phyloP scores from a whole-genome alignment of 441 rosid species.

The Populus tomentosa region DNA sequence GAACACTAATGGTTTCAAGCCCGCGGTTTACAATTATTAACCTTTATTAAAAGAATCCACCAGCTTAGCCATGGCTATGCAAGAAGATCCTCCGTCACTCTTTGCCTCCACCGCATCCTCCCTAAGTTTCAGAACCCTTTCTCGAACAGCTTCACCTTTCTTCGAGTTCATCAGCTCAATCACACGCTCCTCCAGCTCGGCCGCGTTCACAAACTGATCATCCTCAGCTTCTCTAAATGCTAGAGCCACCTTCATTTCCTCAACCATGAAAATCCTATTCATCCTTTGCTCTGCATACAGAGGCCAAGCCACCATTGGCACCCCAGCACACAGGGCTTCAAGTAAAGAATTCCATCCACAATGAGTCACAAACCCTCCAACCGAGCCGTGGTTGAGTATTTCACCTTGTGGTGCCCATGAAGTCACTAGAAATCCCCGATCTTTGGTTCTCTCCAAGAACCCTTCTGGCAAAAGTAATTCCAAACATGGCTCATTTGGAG shows the following conservation, averaged over 20 bases:
- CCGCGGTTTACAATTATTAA: background rate
- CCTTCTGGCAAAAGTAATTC: slow-evolving; percentile 30
- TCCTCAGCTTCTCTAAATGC: slow-evolving; percentile 4
- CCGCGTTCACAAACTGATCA: slow-evolving; percentile 18
- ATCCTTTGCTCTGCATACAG: slow-evolving; percentile 34
- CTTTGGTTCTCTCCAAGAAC: slow-evolving; percentile 29
- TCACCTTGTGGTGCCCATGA: slow-evolving; percentile 38
- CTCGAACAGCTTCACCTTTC: background rate
- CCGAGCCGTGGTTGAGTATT: slow-evolving; percentile 27
- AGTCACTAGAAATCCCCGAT: slow-evolving; percentile 23
- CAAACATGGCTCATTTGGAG: background rate
- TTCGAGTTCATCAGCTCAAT: slow-evolving; percentile 31
- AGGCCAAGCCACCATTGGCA: slow-evolving; percentile 46
- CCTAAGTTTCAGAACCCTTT: slow-evolving; percentile 2
- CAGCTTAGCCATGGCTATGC: slow-evolving; percentile 1
- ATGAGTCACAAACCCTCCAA: slow-evolving; percentile 39
- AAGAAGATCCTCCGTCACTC: slow-evolving; percentile 20
- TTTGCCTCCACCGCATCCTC: slow-evolving; percentile 4
- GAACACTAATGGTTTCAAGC: background rate
- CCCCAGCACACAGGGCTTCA: slow-evolving; percentile 35
- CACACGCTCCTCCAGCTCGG: slow-evolving; percentile 29
- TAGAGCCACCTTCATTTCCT: slow-evolving; percentile 25
- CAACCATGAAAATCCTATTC: slow-evolving; percentile 17
- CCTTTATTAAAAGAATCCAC: background rate
- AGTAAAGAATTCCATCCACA: slow-evolving; percentile 43